Conservation (phyloP, 2,329 filamentous ascomycete species). For the Colletotrichum tanaceti region DNA sequence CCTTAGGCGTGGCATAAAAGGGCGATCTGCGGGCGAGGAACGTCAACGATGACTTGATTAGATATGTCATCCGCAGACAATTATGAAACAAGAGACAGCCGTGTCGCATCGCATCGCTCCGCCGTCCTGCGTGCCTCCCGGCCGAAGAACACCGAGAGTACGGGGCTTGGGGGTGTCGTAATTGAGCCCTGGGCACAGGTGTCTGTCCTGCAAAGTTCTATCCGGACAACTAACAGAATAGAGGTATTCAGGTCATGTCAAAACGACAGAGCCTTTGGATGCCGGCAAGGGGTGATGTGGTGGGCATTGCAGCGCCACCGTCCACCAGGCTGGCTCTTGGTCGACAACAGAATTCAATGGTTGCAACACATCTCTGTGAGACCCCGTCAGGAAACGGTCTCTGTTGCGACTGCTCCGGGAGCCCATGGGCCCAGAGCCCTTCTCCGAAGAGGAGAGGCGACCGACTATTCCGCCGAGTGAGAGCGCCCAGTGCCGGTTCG, state of each 20-base stretch:
- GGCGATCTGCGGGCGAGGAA: conserved; percentile 21
- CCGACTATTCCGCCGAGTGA: too few species aligned
- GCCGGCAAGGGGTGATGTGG: neutral
- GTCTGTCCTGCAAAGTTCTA: neutral
- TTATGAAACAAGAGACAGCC: conserved; percentile 38
- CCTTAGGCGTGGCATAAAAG: conserved; percentile 8
- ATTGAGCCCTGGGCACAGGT: conserved; percentile 22
- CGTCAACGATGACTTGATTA: conserved; percentile 16
- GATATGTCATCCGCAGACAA: conserved; percentile 22
- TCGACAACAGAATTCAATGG: neutral
- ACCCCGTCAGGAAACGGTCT: neutral
- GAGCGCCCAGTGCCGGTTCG: too few species aligned
- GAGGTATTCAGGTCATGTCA: neutral
- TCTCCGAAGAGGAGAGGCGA: too few species aligned
- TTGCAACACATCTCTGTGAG: neutral
- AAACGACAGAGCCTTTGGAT: neutral
- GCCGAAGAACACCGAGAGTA: conserved; percentile 36
- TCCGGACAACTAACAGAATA: neutral
- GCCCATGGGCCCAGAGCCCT: too few species aligned
- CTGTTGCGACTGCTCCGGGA: neutral
- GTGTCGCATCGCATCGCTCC: conserved; percentile 34
- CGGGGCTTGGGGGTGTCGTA: conserved; percentile 10
- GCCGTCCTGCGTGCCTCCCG: conserved; percentile 22
- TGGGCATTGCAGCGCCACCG: conserved; percentile 3
- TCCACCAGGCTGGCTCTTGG: neutral